These are phyloP conservation scores for Beauveria bassiana DNA, from an alignment of 2,329 filamentous ascomycete genomes.

Conservation along the genomic window DNA sequence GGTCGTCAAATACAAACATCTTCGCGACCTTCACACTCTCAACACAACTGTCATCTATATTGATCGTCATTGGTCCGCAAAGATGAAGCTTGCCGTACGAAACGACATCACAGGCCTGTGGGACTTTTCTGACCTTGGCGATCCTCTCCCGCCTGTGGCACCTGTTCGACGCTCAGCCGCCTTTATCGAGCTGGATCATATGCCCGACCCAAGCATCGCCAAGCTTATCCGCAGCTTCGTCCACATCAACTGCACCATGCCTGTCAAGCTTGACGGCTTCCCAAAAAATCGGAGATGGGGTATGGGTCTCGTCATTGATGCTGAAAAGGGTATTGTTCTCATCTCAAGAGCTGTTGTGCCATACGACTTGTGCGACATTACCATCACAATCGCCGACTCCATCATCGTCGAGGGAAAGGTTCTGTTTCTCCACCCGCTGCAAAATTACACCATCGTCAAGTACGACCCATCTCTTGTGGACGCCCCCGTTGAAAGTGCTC, in stretches of 20 bases:
- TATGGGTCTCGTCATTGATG: conserved; percentile 95
- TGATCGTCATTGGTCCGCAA: conserved; percentile 90
- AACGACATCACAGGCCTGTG: conserved; percentile 87
- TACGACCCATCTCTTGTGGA: conserved; percentile 93
- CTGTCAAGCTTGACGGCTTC: conserved; percentile 95
- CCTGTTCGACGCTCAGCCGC: conserved; percentile 71
- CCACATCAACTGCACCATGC: conserved; percentile 85
- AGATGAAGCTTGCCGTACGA: conserved; percentile 86
- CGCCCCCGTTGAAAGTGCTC: conserved; percentile 84
- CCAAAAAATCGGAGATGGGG: conserved; percentile 90
- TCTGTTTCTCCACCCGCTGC: conserved; percentile 89
- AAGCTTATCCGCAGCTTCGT: conserved; percentile 94
- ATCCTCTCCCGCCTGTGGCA: conserved; percentile 66
- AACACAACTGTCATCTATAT: conserved; percentile 89
- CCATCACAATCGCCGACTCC: conserved; percentile 91
- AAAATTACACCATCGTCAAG: conserved; percentile 93
- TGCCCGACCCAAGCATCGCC: conserved; percentile 81
- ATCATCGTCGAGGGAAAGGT: conserved; percentile 92
- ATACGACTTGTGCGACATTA: conserved; percentile 94
- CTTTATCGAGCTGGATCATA: conserved; percentile 86
- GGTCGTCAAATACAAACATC: conserved; percentile 91
- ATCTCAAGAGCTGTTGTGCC: conserved; percentile 92
- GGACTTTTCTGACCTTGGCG: conserved; percentile 85
- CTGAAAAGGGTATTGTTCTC: conserved; percentile 87
- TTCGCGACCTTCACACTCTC: conserved; percentile 87